phyloP scores from a whole-genome alignment of 345 rosid genomes.

The Populus pruinosa region DNA sequence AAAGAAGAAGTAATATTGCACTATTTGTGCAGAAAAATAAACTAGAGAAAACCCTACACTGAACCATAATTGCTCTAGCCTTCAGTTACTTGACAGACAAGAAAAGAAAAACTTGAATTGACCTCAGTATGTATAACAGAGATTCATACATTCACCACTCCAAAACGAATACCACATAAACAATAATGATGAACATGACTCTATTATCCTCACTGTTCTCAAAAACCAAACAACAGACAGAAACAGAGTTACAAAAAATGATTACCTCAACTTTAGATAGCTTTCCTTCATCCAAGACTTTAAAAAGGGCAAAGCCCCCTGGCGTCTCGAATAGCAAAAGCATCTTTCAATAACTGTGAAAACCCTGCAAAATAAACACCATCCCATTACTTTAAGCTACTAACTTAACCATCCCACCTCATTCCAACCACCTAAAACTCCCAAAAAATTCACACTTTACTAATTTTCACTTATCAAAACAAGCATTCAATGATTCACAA shows the following conservation, averaged over 20 bases:
- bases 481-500: background rate
- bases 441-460: background rate
- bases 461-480: background rate
- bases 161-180: background rate
- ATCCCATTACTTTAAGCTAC: background rate
- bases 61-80: background rate
- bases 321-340: constrained; percentile 67
- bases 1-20: background rate
- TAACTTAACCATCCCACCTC: background rate
- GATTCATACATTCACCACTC: background rate
- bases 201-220: background rate
- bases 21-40: background rate
- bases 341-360: constrained; percentile 33
- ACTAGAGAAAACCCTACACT: too few relatives aligned
- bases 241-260: background rate
- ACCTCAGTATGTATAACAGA: too few relatives aligned
- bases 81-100: too few relatives aligned
- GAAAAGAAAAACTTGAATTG: too few relatives aligned
- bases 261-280: constrained; percentile 65
- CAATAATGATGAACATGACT: background rate
- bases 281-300: constrained; percentile 67
- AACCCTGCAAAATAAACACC: constrained; percentile 1
- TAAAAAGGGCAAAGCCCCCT: constrained; percentile 71
- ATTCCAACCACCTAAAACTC: background rate
- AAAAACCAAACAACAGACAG: background rate